These are phyloP conservation scores for Calonectria ilicicola DNA, from an alignment of 2,329 filamentous ascomycete species.

Conservation along the genomic window DNA sequence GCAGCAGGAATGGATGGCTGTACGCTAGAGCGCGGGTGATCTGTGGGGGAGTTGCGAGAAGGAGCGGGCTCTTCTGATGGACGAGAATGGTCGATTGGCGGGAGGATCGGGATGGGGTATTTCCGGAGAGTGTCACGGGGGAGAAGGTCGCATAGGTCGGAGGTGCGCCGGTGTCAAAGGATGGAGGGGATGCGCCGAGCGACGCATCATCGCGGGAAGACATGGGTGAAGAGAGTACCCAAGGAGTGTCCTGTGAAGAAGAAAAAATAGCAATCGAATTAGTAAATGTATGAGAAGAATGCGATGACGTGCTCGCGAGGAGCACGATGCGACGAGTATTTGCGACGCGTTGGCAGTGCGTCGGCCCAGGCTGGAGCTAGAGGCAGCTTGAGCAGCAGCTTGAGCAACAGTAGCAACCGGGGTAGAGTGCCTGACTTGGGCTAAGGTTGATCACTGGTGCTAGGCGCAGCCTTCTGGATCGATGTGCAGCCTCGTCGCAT, in stretches of 20 bases:
- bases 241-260: slow-evolving; percentile 56
- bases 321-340: not conserved
- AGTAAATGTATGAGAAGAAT: slow-evolving; percentile 24
- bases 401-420: not conserved
- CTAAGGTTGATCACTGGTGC: not conserved
- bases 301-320: not conserved
- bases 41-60: slow-evolving; percentile 93
- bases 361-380: not conserved
- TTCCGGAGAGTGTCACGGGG: slow-evolving; percentile 80
- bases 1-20: slow-evolving; percentile 92
- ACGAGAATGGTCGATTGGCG: slow-evolving; percentile 93
- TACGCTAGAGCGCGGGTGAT: slow-evolving; percentile 95
- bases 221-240: slow-evolving; percentile 58
- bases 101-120: slow-evolving; percentile 68
- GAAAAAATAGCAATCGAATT: slow-evolving; percentile 23
- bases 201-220: slow-evolving; percentile 53
- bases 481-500: slow-evolving; percentile 35
- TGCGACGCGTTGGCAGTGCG: not conserved
- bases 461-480: not conserved
- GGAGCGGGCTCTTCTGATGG: slow-evolving; percentile 93
- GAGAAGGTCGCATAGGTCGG: slow-evolving; percentile 93
- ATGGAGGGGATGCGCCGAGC: slow-evolving; percentile 48
- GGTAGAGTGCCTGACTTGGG: not conserved
- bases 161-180: slow-evolving; percentile 54
- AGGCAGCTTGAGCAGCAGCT: not conserved